Conservation (phyloP, 2,329 filamentous ascomycete genomes). For the Emmonsiellopsis sp. region DNA sequence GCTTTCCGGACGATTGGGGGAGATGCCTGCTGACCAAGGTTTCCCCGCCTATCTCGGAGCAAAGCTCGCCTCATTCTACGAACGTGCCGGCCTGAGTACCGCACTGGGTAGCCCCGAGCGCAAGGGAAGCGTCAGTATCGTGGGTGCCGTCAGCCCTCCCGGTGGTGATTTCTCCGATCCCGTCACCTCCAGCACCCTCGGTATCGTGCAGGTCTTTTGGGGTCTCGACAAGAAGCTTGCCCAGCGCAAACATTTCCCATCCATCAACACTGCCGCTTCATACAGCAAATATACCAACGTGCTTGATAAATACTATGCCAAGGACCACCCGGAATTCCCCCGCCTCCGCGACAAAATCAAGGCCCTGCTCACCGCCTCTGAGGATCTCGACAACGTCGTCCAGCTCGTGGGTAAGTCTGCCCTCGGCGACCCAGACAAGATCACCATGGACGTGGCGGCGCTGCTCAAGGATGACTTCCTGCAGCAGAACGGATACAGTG, state of each 20-base stretch:
- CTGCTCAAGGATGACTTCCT: slow-evolving; percentile 97
- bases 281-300: slow-evolving; percentile 94
- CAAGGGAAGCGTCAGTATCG: slow-evolving; percentile 88
- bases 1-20: slow-evolving; percentile 93
- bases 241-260: slow-evolving; percentile 98
- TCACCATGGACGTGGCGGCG: slow-evolving; percentile 83
- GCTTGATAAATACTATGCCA: slow-evolving; percentile 88
- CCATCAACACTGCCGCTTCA: slow-evolving; percentile 86
- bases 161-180: slow-evolving; percentile 99
- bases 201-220: slow-evolving; percentile 99
- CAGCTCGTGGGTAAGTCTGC: slow-evolving; percentile 97
- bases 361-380: slow-evolving; percentile 86
- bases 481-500: slow-evolving; percentile 97
- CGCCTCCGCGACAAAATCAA: slow-evolving; percentile 85
- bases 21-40: slow-evolving; percentile 99
- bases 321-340: slow-evolving; percentile 89
- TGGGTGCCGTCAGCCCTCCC: slow-evolving; percentile 91
- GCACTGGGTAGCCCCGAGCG: slow-evolving; percentile 82
- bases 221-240: slow-evolving; percentile 99
- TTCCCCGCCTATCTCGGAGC: slow-evolving; percentile 96
- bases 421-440: slow-evolving; percentile 94
- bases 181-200: slow-evolving; percentile 83
- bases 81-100: slow-evolving; percentile 83
- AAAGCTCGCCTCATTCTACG: slow-evolving; percentile 98
- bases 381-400: slow-evolving; percentile 96